Base-by-base conservation (phyloP, 2,329 filamentous ascomycete genomes). In the Monosporascus sp. region DNA sequence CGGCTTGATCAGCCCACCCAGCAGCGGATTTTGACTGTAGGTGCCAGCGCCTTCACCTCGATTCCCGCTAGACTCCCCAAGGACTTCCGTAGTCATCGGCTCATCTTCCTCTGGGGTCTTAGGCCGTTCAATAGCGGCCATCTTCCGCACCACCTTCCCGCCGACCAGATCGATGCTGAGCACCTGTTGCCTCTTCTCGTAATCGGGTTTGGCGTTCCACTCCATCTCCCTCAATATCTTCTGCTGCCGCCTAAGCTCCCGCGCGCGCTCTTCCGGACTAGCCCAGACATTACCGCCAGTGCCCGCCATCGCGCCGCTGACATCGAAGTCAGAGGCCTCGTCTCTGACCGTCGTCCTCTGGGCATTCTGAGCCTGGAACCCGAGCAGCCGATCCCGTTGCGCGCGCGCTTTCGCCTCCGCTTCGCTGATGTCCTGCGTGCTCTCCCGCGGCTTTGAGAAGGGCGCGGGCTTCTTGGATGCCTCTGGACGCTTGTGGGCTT, bases 341-440 rank as follows among this genome's bases (percentile, higher is more conserved):
- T 97, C 92, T 38, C 90, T 83, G 17, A 97, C 87, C 17, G 86
- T 89, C 1, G 92, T 97, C 44, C 92, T 79, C 54, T 82, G 82
- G 0, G 90, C 90, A 60, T 96, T 96, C 63, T 96, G 86, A 1
- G 89, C 85, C 68, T 97, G 92, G 67, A 90, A 96, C 1, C 77
- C 79, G 11, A 96, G 79, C 1, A 97, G 77, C 63, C 82, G 89
- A 67, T 96, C 91, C 17, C 91, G 79, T 63, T 96, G 91, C 58
- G 87, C 84, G 52, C 86, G 82, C 1, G 90, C 90, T 58, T 83
- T 85, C 22, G 79, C 78, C 44, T 88, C 79, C 9, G 84, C 87
- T 44, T 83, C 81, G 27, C 75, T 76, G 17, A 70, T 39, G 63
- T 73, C 59, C 57, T 68, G 47, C 56, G 68, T 59, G 55, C 15